Base-by-base conservation (phyloP, 164 flowering plant genomes). In the Saururus chinensis region DNA sequence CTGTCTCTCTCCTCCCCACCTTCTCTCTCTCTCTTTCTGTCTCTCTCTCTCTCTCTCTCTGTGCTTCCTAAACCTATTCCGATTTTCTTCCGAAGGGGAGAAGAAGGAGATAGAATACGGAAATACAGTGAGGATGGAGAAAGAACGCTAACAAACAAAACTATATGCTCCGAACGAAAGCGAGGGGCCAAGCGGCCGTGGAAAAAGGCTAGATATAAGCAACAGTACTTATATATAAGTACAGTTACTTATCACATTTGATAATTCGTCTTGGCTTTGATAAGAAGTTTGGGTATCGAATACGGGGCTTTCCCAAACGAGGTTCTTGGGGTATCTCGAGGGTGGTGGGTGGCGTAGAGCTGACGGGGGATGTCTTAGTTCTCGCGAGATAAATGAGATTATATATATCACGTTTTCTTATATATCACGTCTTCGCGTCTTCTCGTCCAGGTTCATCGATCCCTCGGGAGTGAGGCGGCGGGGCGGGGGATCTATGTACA, bases 261-360 rank as follows among this genome's bases (percentile, higher is more conserved):
- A 30, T 30, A 30, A 30, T 2, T 30, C 30, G 49, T 61, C 16
- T 14, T 11, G 1, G 4, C 19, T 3, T 61, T 61, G 63, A 61
- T 61, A 51, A 24, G 35, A 14, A 1, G 6, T 0, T 13, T 51
- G 10, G 14, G 54, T n/a, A 40, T 21, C 22, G 20, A 22, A 21
- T 10, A 37, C 49, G 45, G 13, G 48, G 48, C 40, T 37, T 35
- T 19, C 48, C 19, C 48, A 22, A 16, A 23, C 48, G 51, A 17
- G 63, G 49, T 61, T 61, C 55, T 24, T 54, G 63, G 37, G 63
- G 55, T 19, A 61, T 24, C 20, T 51, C 55, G 63, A 49, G 55
- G 63, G 24, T 53, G 63, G 24, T 24, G 62, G n/a, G 21, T 2
- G 37, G 37, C 37, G 37, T n/a, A n/a, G n/a, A n/a, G n/a, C n/a